Base-by-base conservation (phyloP, 1,284 basidiomycete genomes). In the Rhizopogon parksii region DNA sequence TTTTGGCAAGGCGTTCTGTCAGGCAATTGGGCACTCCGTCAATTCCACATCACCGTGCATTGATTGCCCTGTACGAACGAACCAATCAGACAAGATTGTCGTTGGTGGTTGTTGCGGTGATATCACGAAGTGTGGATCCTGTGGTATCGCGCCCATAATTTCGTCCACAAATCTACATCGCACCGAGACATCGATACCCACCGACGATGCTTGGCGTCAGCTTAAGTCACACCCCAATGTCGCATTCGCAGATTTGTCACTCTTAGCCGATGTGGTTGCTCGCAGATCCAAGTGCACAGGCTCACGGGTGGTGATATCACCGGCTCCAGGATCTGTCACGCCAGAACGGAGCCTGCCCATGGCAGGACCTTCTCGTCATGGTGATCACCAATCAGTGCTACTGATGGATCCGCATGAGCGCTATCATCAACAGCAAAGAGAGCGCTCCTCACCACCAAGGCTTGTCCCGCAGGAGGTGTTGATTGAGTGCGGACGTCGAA, bases 191-290 rank as follows among this genome's bases (percentile, higher is more conserved):
- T 86, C 80, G 7, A 88, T 95, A 47, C 80, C 89, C 15, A 88
- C 85, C 40, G 85, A 88, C 62, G 81, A 87, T 53, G 91, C 90
- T 4, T 95, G 91, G 91, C 82, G 78, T 49, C 83, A 85, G 56
- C 73, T 95, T 57, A 94, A 94, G 70, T 83, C 85, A 2, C 91
- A 95, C 70, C 91, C 91, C 1, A 93, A 93, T 57, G 83, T 88
- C 48, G 79, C 82, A 39, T 93, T 91, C 63, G 79, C 89, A 11
- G 88, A 92, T 63, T 73, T 95, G 42, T 72, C 82, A 0, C 74
- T 93, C 36, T 77, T 95, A 40, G 91, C 91, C 1, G 90, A 93
- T 56, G 91, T 95, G 30, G 91, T 95, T 19, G 86, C 89, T 2
- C 82, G 88, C 43, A 77, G 88, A 40, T 85, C 88, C 30, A 85